Base-by-base conservation (phyloP, 2,329 filamentous ascomycete species). In the Colletotrichum sp. region DNA sequence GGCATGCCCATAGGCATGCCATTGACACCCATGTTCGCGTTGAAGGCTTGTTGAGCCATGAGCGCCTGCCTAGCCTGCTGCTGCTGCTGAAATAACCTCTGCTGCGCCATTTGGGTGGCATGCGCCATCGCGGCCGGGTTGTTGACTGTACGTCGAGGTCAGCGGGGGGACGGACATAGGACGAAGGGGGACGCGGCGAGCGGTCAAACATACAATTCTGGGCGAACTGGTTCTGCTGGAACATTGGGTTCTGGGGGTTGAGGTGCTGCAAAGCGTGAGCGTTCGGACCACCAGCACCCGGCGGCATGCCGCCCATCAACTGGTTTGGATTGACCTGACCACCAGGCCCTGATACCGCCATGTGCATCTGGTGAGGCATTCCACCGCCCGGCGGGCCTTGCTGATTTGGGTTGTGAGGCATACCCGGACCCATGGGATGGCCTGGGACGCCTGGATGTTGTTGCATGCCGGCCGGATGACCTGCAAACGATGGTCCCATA, bases 301-400 rank as follows among this genome's bases (percentile, higher is more conserved):
- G 93, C 78, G 94, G 93, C 92, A 96, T 95, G 74, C 91, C 93
- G 78, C 87, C 91, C 93, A 96, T 95, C 89, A 96, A 91, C 72
- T 92, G 90, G 32, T 90, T 91, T 80, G 94, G 93, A 82, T 92
- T 94, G 78, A 95, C 93, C 82, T 94, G 93, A 77, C 90, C 91
- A 79, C 92, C 92, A 25, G 94, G 93, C 44, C 91, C 93, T 74
- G 94, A 94, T 32, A 94, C 94, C 77, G 91, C 92, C 87, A 94
- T 94, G 80, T 94, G 93, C 79, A 93, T 89, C 84, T 94, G 93
- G 83, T 94, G 94, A 79, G 90, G 90, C 83, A 94, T 92, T 52
- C 88, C 90, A 77, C 86, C 89, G 32, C 91, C 91, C 78, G 93
- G 93, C 69, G 88, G 89, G 84, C 94, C 93, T 79, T 91, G 92